phyloP scores from a whole-genome alignment of 1,139 yeast genomes.

The Wickerhamomyces sp. region DNA sequence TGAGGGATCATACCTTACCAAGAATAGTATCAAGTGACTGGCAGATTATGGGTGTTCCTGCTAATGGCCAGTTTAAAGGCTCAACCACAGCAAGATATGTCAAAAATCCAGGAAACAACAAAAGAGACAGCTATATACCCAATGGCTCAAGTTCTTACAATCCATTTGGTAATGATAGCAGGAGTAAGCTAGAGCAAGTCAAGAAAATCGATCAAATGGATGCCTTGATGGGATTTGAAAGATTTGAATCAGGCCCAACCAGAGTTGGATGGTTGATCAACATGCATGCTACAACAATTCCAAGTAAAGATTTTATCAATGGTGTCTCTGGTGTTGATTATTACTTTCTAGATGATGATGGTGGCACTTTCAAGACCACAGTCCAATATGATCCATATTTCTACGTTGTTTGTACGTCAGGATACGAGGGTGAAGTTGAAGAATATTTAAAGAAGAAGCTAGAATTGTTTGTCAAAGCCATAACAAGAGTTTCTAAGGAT shows the following conservation, averaged over 20 bases:
- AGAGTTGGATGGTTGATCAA: constrained; percentile 85
- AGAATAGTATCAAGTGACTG: background rate
- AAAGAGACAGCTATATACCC: constrained; percentile 28
- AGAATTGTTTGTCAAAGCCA: constrained; percentile 56
- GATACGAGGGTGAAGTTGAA: constrained; percentile 77
- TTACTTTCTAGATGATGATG: constrained; percentile 95
- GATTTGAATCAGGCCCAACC: constrained; percentile 68
- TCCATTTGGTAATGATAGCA: constrained; percentile 2
- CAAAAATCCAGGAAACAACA: constrained; percentile 31
- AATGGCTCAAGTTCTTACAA: constrained; percentile 19
- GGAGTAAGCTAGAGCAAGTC: constrained; percentile 35
- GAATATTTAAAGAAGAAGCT: constrained; percentile 69
- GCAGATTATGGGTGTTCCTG: constrained; percentile 6
- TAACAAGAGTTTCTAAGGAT: constrained; percentile 59
- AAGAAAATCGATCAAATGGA: constrained; percentile 62
- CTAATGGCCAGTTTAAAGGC: constrained; percentile 35
- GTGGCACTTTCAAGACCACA: constrained; percentile 90
- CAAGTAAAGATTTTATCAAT: constrained; percentile 47
- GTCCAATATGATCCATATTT: constrained; percentile 85
- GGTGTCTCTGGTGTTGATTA: constrained; percentile 90
- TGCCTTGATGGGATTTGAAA: constrained; percentile 76
- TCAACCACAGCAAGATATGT: constrained; percentile 53
- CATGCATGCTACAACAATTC: constrained; percentile 70
- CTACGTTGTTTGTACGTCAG: constrained; percentile 61
- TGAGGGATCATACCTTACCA: too few species aligned